phyloP scores from a whole-genome alignment of 805 yeast species.

The Candida silvicultrix region DNA sequence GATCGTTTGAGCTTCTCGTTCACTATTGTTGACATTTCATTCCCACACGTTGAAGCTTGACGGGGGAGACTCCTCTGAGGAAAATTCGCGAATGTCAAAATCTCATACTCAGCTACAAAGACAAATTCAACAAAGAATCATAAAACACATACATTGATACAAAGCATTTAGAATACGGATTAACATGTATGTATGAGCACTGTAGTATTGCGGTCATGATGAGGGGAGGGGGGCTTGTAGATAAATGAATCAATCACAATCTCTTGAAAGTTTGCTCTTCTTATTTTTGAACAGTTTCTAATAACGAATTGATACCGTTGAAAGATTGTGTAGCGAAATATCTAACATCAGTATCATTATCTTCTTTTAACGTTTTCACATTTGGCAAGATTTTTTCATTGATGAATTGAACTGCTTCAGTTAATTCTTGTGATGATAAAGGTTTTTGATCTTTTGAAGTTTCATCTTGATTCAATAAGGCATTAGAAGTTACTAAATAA shows the following conservation, averaged over 20 bases:
- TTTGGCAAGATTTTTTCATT: conserved; percentile 52
- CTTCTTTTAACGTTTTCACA: conserved; percentile 58
- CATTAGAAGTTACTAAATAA: conserved; percentile 52
- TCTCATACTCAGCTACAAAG: too few relatives aligned
- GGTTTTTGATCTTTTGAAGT: conserved; percentile 7
- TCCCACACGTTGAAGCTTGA: too few relatives aligned
- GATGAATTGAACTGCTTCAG: conserved; percentile 29
- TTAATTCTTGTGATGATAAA: conserved; percentile 4
- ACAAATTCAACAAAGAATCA: not conserved
- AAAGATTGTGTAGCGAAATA: conserved; percentile 72
- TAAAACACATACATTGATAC: not conserved
- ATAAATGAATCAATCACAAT: too few relatives aligned
- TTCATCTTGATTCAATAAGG: conserved; percentile 31
- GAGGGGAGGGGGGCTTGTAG: too few relatives aligned
- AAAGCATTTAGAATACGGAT: not conserved
- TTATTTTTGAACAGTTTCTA: not conserved
- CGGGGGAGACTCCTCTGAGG: too few relatives aligned
- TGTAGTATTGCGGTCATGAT: not conserved
- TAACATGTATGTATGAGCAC: too few relatives aligned
- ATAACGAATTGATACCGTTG: conserved; percentile 18
- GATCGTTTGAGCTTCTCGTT: too few relatives aligned
- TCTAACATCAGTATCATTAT: conserved; percentile 84
- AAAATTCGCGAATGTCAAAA: too few relatives aligned
- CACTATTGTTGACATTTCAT: too few relatives aligned
- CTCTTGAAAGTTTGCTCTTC: too few relatives aligned